A percentile compares a stretch with the other conserved stretches of the same genome.
These are phyloP conservation scores for Phellinidium pouzarii DNA, from an alignment of 1,284 basidiomycete species.

Conservation along the genomic window DNA sequence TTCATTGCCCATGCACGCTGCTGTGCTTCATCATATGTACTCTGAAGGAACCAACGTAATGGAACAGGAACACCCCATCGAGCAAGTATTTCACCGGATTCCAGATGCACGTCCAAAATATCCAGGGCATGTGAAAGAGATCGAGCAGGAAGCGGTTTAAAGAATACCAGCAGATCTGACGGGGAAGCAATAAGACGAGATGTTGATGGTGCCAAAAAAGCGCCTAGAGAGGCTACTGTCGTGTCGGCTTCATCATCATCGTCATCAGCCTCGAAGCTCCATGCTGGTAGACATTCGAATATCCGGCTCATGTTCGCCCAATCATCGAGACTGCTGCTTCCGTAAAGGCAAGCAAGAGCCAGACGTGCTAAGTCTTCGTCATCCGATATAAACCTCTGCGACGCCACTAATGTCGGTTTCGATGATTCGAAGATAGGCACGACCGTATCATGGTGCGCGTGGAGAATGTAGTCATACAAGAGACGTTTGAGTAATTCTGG, in stretches of 20 bases:
- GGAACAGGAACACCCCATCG: constrained; percentile 80
- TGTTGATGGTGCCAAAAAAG: constrained; percentile 73
- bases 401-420: constrained; percentile 72
- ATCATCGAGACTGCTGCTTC: constrained; percentile 59
- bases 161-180: constrained; percentile 76
- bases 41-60: constrained; percentile 80
- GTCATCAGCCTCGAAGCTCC: constrained; percentile 59
- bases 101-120: constrained; percentile 88
- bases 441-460: constrained; percentile 57
- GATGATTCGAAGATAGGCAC: constrained; percentile 82
- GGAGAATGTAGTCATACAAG: constrained; percentile 72
- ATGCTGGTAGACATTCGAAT: constrained; percentile 91
- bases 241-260: constrained; percentile 70
- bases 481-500: constrained; percentile 53
- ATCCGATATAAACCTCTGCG: constrained; percentile 68
- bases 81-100: constrained; percentile 84
- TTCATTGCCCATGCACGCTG: constrained; percentile 83
- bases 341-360: constrained; percentile 86
- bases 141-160: constrained; percentile 64
- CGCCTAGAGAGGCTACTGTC: constrained; percentile 71
- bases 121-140: constrained; percentile 80
- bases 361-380: constrained; percentile 81
- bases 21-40: constrained; percentile 53
- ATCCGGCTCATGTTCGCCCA: constrained; percentile 85
- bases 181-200: constrained; percentile 49